Evolutionary conservation across 2,329 filamentous ascomycete species (phyloP).

Genomic region (Epichloe glyceriae): DNA sequence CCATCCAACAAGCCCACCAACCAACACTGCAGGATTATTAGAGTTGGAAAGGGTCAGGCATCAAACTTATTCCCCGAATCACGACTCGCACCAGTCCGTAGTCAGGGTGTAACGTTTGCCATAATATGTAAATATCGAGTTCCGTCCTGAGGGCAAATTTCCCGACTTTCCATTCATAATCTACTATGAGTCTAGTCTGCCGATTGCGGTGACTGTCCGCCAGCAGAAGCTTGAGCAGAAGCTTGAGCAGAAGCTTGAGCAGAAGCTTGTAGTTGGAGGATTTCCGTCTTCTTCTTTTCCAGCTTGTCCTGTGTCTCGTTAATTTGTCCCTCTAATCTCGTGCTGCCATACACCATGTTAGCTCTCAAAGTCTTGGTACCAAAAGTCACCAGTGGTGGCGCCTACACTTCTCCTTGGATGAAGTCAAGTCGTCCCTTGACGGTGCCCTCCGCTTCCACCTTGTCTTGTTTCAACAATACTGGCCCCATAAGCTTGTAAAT

Average conservation of each 20-base stretch:
- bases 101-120: not conserved
- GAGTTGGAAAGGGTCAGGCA: no score
- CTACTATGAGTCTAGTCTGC: constrained; percentile 6
- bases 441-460: constrained; percentile 74
- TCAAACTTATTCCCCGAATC: no score
- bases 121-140: not conserved
- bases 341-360: constrained; percentile 14
- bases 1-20: no score
- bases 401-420: constrained; percentile 86
- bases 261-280: constrained; percentile 41
- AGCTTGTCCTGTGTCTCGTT: constrained; percentile 42
- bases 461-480: constrained; percentile 88
- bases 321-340: constrained; percentile 36
- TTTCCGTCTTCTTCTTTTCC: constrained; percentile 46
- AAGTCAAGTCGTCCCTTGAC: constrained; percentile 86
- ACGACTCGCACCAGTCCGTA: no score
- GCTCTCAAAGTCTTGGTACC: not conserved
- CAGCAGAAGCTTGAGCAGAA: constrained; percentile 30
- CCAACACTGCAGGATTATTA: no score
- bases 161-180: not conserved
- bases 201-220: constrained; percentile 18
- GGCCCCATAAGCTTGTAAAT: constrained; percentile 96
- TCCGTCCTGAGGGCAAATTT: not conserved
- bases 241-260: constrained; percentile 36
- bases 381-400: constrained; percentile 1